These are phyloP conservation scores for Saitozyma sp. DNA, from an alignment of 768 basidiomycete species.

Conservation along the genomic window DNA sequence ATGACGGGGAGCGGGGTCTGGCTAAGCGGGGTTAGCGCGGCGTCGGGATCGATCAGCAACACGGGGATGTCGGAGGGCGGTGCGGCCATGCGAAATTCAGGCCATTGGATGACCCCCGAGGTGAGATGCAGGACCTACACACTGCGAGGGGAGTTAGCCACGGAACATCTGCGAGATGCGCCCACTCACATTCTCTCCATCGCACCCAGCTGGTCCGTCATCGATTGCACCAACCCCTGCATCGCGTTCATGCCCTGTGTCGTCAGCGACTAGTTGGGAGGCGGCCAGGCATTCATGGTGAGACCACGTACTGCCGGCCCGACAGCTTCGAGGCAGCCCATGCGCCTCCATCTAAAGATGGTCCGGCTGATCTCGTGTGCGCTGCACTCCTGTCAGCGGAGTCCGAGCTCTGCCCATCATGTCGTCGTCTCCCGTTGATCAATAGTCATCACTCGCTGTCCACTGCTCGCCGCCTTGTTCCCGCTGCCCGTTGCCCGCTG, in stretches of 20 bases:
- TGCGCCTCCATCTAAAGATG: slow-evolving; percentile 72
- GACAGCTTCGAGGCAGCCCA: slow-evolving; percentile 81
- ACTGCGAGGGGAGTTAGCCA: slow-evolving; percentile 54
- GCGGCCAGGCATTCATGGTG: not conserved
- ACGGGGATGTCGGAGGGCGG: not conserved
- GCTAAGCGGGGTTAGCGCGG: slow-evolving; percentile 13
- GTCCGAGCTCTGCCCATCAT: not conserved
- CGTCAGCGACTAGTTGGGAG: slow-evolving; percentile 8
- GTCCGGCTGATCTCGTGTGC: slow-evolving; percentile 73
- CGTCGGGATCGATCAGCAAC: not conserved
- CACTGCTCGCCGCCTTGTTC: slow-evolving; percentile 13
- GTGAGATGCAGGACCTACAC: slow-evolving; percentile 33
- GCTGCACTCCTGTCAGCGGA: slow-evolving; percentile 58
- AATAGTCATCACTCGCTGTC: no score
- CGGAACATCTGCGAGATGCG: slow-evolving; percentile 58
- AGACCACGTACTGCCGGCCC: slow-evolving; percentile 72
- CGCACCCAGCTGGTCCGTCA: slow-evolving; percentile 74
- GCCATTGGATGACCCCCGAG: not conserved
- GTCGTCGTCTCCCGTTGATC: no score
- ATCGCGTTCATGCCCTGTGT: slow-evolving; percentile 68
- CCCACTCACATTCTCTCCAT: slow-evolving; percentile 94
- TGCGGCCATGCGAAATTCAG: no score
- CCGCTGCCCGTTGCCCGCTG: no score
- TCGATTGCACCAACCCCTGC: slow-evolving; percentile 68
- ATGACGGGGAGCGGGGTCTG: slow-evolving; percentile 42